Percentiles rank a stretch among this genome's conserved stretches.
phyloP scores from a whole-genome alignment of 1,139 yeast species.

The Pichia sp. region DNA sequence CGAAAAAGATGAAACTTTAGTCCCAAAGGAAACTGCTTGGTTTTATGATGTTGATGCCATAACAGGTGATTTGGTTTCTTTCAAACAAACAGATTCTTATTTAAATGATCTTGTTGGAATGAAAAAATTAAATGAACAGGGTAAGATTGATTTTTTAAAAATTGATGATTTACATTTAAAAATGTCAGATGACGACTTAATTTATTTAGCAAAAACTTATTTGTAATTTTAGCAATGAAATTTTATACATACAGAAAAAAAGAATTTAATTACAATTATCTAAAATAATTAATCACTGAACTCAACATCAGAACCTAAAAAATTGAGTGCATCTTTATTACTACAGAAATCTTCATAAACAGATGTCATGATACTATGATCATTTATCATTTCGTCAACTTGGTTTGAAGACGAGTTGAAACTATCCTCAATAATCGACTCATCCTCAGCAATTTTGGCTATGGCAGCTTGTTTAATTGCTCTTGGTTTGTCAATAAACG shows the following conservation, averaged over 20 bases:
- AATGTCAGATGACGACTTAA: conserved; percentile 45
- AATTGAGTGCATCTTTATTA: conserved; percentile 7
- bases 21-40: conserved; percentile 69
- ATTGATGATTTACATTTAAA: conserved; percentile 66
- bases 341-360: neutral
- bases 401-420: neutral
- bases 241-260: neutral
- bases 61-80: conserved; percentile 39
- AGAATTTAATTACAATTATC: neutral
- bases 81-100: conserved; percentile 47
- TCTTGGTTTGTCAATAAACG: neutral
- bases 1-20: conserved; percentile 55
- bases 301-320: conserved; percentile 22
- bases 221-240: conserved; percentile 8
- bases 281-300: neutral
- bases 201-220: conserved; percentile 27
- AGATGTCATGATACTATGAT: conserved; percentile 3
- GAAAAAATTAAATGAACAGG: conserved; percentile 37
- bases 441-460: neutral
- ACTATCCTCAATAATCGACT: neutral
- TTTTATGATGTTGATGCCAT: conserved; percentile 49
- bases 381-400: neutral
- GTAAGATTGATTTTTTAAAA: conserved; percentile 41
- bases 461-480: too few relatives aligned
- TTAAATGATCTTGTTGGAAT: conserved; percentile 55